Evolutionary conservation across 805 yeast genomes (phyloP).

Genomic region (Blastobotrys terrestris): DNA sequence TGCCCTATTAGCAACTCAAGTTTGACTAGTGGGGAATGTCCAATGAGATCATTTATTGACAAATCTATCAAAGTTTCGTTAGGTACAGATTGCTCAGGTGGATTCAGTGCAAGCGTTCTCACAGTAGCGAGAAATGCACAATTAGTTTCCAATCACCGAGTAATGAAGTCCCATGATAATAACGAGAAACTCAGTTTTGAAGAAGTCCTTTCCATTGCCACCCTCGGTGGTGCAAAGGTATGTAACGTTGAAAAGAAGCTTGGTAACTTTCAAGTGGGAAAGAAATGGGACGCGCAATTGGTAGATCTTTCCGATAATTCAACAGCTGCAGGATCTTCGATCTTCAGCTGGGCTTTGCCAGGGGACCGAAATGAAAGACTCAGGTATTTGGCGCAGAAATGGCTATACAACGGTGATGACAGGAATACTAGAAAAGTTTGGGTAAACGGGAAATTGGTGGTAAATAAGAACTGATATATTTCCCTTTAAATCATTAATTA

Average conservation of each 20-base stretch:
- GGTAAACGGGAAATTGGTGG: constrained; percentile 70
- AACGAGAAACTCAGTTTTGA: constrained; percentile 49
- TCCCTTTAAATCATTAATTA: too few relatives aligned
- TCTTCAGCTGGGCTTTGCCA: constrained; percentile 51
- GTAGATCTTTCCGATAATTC: constrained; percentile 66
- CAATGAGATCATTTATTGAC: constrained; percentile 61
- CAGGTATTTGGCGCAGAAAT: constrained; percentile 64
- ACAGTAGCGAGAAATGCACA: constrained; percentile 64
- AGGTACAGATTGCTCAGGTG: constrained; percentile 79
- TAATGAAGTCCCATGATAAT: constrained; percentile 47
- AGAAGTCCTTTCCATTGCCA: constrained; percentile 76
- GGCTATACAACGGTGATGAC: constrained; percentile 94
- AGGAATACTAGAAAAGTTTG: constrained; percentile 76
- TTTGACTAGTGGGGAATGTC: constrained; percentile 85
- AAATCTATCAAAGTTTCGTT: constrained; percentile 69
- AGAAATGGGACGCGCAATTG: constrained; percentile 77
- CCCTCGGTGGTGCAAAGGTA: constrained; percentile 84
- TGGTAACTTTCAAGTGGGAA: constrained; percentile 74
- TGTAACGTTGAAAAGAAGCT: constrained; percentile 48
- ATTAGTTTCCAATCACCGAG: constrained; percentile 62
- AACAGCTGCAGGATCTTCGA: constrained; percentile 8
- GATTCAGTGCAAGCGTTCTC: constrained; percentile 60
- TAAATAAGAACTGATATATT: constrained; percentile 31
- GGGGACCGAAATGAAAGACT: constrained; percentile 31
- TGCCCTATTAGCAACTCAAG: constrained; percentile 91